A percentile compares a stretch with the other conserved stretches of the same genome.
Conservation (phyloP, 768 basidiomycete species). For the Tricholoma sp. region DNA sequence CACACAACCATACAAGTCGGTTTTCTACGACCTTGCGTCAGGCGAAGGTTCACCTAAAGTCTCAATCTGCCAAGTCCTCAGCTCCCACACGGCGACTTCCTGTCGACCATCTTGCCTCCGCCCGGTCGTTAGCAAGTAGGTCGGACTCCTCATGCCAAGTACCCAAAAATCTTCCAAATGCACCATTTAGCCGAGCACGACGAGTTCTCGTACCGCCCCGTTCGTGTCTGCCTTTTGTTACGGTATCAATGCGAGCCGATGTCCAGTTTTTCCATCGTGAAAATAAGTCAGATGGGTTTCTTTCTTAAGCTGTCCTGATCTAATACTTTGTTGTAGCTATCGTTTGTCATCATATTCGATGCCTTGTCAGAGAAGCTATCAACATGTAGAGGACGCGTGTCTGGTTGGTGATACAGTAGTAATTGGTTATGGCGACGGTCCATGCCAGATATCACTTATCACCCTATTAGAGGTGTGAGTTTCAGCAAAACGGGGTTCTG, state of each 20-base stretch:
- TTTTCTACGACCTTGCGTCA: too few species aligned
- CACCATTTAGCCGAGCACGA: constrained; percentile 22
- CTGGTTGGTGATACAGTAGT: constrained; percentile 35
- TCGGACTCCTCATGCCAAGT: not conserved
- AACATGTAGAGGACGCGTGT: constrained; percentile 43
- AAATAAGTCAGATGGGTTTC: constrained; percentile 17
- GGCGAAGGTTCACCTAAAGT: not conserved
- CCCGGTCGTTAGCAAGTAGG: not conserved
- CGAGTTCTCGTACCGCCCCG: constrained; percentile 22
- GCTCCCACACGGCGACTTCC: not conserved
- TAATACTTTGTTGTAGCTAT: constrained; percentile 20
- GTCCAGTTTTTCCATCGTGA: constrained; percentile 36
- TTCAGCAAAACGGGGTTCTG: not conserved
- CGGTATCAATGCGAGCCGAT: constrained; percentile 42
- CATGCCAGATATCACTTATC: constrained; percentile 37
- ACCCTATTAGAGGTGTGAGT: constrained; percentile 22
- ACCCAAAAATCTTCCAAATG: constrained; percentile 11
- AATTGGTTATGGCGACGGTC: constrained; percentile 38
- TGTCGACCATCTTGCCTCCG: not conserved
- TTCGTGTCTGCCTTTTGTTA: constrained; percentile 30
- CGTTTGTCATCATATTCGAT: constrained; percentile 34
- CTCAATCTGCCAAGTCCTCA: not conserved
- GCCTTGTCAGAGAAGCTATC: constrained; percentile 28
- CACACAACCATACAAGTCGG: not conserved
- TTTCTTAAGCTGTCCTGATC: constrained; percentile 1